Evolutionary conservation across 176 grass and related monocot species (phyloP), one percentile per base, ranked within the genome.

Genomic region (Melocanna baccifera): DNA sequence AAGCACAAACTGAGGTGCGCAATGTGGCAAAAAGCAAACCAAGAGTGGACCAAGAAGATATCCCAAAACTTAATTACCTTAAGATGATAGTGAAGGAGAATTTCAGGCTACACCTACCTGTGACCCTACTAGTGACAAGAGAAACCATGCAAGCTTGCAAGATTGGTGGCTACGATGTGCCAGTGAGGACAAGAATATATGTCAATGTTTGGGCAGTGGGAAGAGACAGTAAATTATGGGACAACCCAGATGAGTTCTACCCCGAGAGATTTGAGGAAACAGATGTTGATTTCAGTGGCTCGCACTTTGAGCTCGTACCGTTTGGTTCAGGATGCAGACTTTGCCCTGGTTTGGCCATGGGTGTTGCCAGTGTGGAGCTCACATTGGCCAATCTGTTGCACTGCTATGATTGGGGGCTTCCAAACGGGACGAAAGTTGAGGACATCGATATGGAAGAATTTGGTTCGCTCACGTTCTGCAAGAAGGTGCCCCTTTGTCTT

Each of bases 71-170:
- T 4, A 61, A 42, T 19, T 91, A 91, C 75, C 79, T 91, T 6
- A 91, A 91, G 76, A 91, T 91, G 85, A 28, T 84, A 22, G 18
- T 84, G 4, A 90, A 90, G 13, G 88, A 90, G 45, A 90, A 81
- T 40, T 90, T 87, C 32, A 69, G 88, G 80, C 2, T 91, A 16
- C 89, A 91, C 25, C 85, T 80, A 42, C 85, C 85, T 0, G 85
- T 22, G 46, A 78, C 84, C 1, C 11, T 91, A 1, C 6, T 91
- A 36, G 23, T 91, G 0, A 85, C 89, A 5, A 48, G 89, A 55
- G 74, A 84, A n/a, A 69, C 80, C 1, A 84, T 79, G 73, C 14
- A 12, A 26, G 47, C 48, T 1, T 82, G 80, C 22, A 50, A 39
- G 48, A 80, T 91, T 8, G 73, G 85, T 0, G 89, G 85, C 22